Base-by-base conservation (phyloP, 1,139 yeast genomes). In the Debaryomycetaceae sp. region DNA sequence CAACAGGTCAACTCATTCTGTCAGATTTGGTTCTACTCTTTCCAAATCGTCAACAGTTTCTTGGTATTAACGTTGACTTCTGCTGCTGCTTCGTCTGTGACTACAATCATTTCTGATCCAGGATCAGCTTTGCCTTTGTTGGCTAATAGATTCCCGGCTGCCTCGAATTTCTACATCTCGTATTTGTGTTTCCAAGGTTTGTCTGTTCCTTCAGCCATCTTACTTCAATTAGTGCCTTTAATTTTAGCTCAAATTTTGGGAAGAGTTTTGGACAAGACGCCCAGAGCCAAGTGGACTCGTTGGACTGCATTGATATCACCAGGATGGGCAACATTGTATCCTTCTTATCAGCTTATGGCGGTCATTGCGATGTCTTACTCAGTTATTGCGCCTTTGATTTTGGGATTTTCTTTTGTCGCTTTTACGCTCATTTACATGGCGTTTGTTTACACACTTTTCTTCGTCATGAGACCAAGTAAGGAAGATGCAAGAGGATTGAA, bases 1-100 rank as follows among this genome's bases (percentile, higher is more conserved):
- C 91, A 89, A 56, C 76, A 83, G 45, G 80, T 87, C 46, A 96
- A 91, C 59, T 72, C 77, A 48, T 87, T 80, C 65, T 88, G 95
- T 52, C 98, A 93, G 65, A 76, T 84, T 24, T 85, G 96, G 76
- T 93, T 73, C 65, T 93, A 78, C 68, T 95, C 90, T 2, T 91
- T 91, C 79, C 93, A 87, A 66, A 91, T 89, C 43, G 82, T 91
- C 39, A 90, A 91, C 62, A 88, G 75, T 14, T 91, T 91, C 66
- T 65, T 91, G 50, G 90, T 90, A 43, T 78, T 88, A 43, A 88
- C 97, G 1, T 63, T 88, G 47, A 75, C 96, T 20, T 87, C 96
- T 9, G 81, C 97, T 40, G 76, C 78, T 37, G 87, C 95, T 11
- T 72, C 95, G 9, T 75, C 93, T 2, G 83, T 85, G 4, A 80